Evolutionary conservation across 768 basidiomycete genomes (phyloP).

Genomic region (Russula olivacea): DNA sequence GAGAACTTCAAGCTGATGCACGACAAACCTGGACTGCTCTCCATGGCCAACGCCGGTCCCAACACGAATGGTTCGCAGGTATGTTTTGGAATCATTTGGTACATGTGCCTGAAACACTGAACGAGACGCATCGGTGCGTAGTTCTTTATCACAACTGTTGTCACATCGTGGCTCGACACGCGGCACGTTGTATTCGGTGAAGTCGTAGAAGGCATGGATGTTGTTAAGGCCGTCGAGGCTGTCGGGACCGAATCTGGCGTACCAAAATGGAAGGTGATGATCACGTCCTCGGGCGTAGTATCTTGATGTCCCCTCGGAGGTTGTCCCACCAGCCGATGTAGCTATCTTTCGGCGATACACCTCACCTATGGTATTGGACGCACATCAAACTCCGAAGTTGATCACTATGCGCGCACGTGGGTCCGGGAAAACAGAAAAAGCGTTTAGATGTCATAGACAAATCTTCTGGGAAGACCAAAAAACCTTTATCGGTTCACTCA

Average conservation of each 20-base stretch:
- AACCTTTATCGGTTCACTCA: too few species aligned
- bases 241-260: slow-evolving; percentile 26
- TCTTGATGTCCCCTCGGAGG: background rate
- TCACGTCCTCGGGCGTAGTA: slow-evolving; percentile 21
- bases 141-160: slow-evolving; percentile 39
- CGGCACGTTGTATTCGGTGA: slow-evolving; percentile 44
- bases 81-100: background rate
- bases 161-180: slow-evolving; percentile 37
- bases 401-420: background rate
- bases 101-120: background rate
- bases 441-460: background rate
- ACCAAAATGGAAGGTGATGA: slow-evolving; percentile 14
- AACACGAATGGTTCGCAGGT: slow-evolving; percentile 48
- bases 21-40: slow-evolving; percentile 38
- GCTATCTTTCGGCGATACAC: too few species aligned
- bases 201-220: slow-evolving; percentile 37
- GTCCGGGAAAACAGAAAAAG: background rate
- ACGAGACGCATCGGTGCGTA: slow-evolving; percentile 7
- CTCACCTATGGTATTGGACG: too few species aligned
- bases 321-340: too few species aligned
- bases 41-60: slow-evolving; percentile 48
- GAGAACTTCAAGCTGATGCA: slow-evolving; percentile 38
- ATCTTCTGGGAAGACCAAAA: too few species aligned
- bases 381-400: too few species aligned
- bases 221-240: slow-evolving; percentile 34